Evolutionary conservation across 1,284 basidiomycete species (phyloP).

Genomic region (Coniophora puteana): DNA sequence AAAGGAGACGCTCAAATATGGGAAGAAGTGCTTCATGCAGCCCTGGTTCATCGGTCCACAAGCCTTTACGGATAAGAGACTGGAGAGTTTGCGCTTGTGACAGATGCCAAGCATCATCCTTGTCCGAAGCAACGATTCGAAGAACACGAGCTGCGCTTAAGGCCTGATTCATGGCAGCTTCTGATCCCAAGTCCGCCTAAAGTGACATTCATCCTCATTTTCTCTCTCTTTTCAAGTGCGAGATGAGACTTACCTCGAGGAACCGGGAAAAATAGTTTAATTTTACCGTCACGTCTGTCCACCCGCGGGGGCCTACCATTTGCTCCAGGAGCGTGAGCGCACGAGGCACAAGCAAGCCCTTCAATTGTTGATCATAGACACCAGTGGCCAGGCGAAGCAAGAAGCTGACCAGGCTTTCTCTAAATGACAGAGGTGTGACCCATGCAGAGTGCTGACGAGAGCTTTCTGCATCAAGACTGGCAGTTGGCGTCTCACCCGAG

Average conservation of each 20-base stretch:
- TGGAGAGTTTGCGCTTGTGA: constrained; percentile 80
- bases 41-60: constrained; percentile 70
- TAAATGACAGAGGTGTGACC: constrained; percentile 76
- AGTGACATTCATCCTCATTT: no score
- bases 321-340: constrained; percentile 80
- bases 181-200: constrained; percentile 72
- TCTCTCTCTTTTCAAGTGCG: background rate
- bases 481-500: constrained; percentile 17
- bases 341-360: constrained; percentile 66
- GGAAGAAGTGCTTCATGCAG: constrained; percentile 82
- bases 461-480: constrained; percentile 17
- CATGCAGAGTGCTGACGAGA: constrained; percentile 36
- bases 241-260: constrained; percentile 59
- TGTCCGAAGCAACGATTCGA: constrained; percentile 81
- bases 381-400: constrained; percentile 86
- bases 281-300: constrained; percentile 94
- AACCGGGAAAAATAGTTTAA: constrained; percentile 84
- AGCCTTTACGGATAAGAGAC: constrained; percentile 87
- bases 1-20: constrained; percentile 84
- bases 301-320: constrained; percentile 80
- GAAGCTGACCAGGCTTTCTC: constrained; percentile 92
- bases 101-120: constrained; percentile 82
- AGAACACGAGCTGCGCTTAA: constrained; percentile 88
- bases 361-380: constrained; percentile 62
- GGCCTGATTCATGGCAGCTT: constrained; percentile 65